Conservation (phyloP, 169 alveolate species). For the Plasmodium falciparum region DNA sequence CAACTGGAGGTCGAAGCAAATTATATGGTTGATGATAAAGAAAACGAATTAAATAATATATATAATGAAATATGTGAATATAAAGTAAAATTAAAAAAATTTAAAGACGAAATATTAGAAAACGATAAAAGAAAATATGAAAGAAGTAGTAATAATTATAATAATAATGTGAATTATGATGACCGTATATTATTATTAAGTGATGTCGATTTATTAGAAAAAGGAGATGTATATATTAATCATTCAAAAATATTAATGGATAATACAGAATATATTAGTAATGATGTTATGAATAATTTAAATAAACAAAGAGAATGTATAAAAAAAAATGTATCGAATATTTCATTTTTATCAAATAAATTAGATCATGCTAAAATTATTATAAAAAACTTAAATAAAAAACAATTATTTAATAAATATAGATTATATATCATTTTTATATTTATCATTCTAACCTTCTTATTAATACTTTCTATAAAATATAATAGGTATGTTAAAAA, state of each 20-base stretch:
- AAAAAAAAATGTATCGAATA: conserved; percentile 32
- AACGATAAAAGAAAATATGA: conserved; percentile 25
- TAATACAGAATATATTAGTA: conserved; percentile 57
- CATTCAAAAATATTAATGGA: conserved; percentile 56
- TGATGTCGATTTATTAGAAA: conserved; percentile 56
- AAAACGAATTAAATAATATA: conserved; percentile 28
- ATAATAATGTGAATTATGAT: conserved; percentile 13
- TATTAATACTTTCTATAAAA: conserved; percentile 22
- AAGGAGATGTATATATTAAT: conserved; percentile 66
- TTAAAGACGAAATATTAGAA: conserved; percentile 28
- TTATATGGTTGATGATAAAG: conserved; percentile 4
- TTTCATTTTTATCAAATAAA: conserved; percentile 35
- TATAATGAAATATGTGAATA: conserved; percentile 42
- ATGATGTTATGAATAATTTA: conserved; percentile 46
- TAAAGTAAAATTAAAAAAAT: conserved; percentile 39
- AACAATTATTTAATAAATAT: conserved; percentile 54
- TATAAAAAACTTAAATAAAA: conserved; percentile 32
- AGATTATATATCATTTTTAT: conserved; percentile 47
- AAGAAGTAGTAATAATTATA: neutral
- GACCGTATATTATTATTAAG: conserved; percentile 44
- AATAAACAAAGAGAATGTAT: conserved; percentile 52
- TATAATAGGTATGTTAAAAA: conserved; percentile 30
- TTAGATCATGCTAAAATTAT: conserved; percentile 52
- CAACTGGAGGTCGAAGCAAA: conserved; percentile 67
- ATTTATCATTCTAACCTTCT: conserved; percentile 48